Conservation (phyloP, 805 yeast species). For the Huiozyma sinensis region DNA sequence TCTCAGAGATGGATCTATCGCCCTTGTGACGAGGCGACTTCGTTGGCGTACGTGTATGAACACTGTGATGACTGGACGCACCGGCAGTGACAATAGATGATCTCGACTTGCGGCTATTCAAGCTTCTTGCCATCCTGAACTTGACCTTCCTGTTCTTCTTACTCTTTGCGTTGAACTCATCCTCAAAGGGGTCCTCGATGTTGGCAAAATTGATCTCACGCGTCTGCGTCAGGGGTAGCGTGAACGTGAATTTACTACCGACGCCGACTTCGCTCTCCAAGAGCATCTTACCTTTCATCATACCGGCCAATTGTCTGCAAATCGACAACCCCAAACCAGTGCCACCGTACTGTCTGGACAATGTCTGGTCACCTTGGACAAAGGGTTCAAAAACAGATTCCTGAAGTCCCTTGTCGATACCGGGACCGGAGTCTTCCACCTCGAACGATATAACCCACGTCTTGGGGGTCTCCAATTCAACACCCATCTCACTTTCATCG, state of each 20-base stretch:
- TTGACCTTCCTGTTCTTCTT: constrained; percentile 39
- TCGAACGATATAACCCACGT: constrained; percentile 40
- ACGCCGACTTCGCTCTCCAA: constrained; percentile 64
- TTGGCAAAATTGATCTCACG: constrained; percentile 25
- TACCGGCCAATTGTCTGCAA: constrained; percentile 78
- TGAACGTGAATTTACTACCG: constrained; percentile 78
- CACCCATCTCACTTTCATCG: constrained; percentile 14
- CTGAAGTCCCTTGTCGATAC: constrained; percentile 75
- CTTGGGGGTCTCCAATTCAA: constrained; percentile 18
- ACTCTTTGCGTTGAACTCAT: constrained; percentile 52
- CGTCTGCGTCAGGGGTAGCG: constrained; percentile 60
- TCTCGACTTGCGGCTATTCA: constrained; percentile 13
- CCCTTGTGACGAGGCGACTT: neutral
- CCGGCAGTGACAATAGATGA: constrained; percentile 10
- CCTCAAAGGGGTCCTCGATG: constrained; percentile 41
- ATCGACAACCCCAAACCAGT: constrained; percentile 88
- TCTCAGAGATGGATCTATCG: no score
- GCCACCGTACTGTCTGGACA: constrained; percentile 87
- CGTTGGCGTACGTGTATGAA: neutral
- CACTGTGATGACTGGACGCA: neutral
- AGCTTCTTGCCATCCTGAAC: constrained; percentile 21
- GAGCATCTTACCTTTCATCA: constrained; percentile 83
- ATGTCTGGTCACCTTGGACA: constrained; percentile 92
- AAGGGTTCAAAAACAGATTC: constrained; percentile 89
- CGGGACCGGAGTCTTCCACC: constrained; percentile 89